Evolutionary conservation across 1,284 basidiomycete species (phyloP), one percentile per base, ranked within the genome.

Genomic region (Puccinia polysora): DNA sequence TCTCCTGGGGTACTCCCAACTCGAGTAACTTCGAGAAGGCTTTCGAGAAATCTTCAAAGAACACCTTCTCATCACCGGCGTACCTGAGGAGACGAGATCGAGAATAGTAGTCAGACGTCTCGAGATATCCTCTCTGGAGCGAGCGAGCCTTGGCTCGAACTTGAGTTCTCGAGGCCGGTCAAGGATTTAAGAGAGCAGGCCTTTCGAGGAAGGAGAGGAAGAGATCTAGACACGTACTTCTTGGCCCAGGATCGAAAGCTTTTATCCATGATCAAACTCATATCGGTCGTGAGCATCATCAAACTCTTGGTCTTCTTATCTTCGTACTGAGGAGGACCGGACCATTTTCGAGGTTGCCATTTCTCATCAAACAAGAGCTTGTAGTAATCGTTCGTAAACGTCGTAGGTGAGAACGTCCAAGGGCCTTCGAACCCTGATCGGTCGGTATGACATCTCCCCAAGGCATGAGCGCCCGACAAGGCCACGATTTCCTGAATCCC

Each of bases 391-490:
- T 97, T 97, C 58, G 89, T 89, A 80, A 97, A 82, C 14, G 89
- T 89, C 15, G 85, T 90, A 8, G 90, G 90, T 40, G 52, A 64
- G 84, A 91, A 91, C 3, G 89, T 90, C 90, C 90, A 92, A 25
- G 90, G 90, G 14, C 91, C 93, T 2, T 91, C 88, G 80, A 89
- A 94, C 49, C 90, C 79, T 4, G 79, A 80, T 68, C 78, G 77
- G 74, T 80, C 85, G 73, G 82, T 75, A 84, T 97, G 95, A 85
- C 92, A 95, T 79, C 95, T 89, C 52, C 94, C 94, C 60, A 97
- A 86, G 74, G 92, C 92, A 80, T 98, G 95, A 53, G 91, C 94
- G 76, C 95, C 95, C 38, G 86, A 86, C 75, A 98, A 88, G 65
- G 94, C 93, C 72, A 97, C 94, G 73, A 79, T 80, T 76, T 80